These are phyloP conservation scores for Thalassiosira oceanica DNA, from an alignment of 352 stramenopile genomes.

Conservation along the genomic window DNA sequence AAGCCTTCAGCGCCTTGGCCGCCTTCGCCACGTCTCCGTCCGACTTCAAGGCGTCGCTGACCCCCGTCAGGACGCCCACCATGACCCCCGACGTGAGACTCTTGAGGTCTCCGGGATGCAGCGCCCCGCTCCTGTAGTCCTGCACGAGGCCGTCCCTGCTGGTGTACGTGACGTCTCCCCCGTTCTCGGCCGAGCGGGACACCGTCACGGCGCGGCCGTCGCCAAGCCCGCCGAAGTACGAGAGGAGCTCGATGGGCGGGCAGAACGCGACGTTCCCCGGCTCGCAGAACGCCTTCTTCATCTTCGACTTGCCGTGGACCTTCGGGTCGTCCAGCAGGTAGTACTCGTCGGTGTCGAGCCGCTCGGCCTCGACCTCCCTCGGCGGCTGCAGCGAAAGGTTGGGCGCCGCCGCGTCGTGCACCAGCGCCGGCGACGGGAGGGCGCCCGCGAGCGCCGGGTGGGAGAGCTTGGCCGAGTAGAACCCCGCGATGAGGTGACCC, in stretches of 20 bases:
- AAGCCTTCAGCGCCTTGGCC: conserved; percentile 70
- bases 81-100: conserved; percentile 87
- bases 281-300: conserved; percentile 98
- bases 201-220: conserved; percentile 64
- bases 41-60: conserved; percentile 60
- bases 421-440: conserved; percentile 21
- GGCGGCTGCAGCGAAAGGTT: conserved; percentile 58
- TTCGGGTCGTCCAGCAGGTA: conserved; percentile 79
- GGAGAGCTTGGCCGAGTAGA: conserved; percentile 33
- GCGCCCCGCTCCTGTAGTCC: conserved; percentile 86
- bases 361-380: conserved; percentile 61
- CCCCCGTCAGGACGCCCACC: conserved; percentile 87
- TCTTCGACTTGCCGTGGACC: conserved; percentile 89
- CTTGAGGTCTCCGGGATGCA: conserved; percentile 94
- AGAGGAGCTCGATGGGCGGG: conserved; percentile 70
- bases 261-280: conserved; percentile 79
- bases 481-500: conserved; percentile 32
- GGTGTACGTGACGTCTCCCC: conserved; percentile 85
- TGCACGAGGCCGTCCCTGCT: conserved; percentile 88
- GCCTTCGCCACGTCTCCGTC: conserved; percentile 62
- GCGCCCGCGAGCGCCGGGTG: conserved; percentile 19
- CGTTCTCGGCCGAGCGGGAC: conserved; percentile 69
- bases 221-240: conserved; percentile 57
- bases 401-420: conserved; percentile 13
- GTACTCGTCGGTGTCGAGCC: conserved; percentile 80